These are phyloP conservation scores for Yamadazyma endophytica DNA, from an alignment of 805 yeast genomes.

Conservation along the genomic window DNA sequence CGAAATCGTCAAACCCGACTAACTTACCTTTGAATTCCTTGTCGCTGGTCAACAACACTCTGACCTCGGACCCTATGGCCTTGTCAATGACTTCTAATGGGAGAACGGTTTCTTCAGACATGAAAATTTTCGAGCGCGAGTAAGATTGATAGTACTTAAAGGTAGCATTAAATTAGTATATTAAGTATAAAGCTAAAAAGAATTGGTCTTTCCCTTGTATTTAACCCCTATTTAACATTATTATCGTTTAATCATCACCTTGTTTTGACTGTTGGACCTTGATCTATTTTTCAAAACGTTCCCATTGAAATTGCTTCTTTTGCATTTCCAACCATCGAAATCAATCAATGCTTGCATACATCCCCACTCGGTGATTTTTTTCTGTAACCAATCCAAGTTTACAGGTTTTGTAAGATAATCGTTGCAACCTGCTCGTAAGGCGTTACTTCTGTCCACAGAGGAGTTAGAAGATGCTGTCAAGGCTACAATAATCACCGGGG, in stretches of 20 bases:
- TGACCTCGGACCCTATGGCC: slow-evolving; percentile 74
- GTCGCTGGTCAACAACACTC: slow-evolving; percentile 59
- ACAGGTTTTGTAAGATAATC: slow-evolving; percentile 96
- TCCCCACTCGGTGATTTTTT: slow-evolving; percentile 96
- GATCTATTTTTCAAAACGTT: slow-evolving; percentile 7
- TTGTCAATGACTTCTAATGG: slow-evolving; percentile 88
- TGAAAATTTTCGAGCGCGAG: slow-evolving; percentile 2
- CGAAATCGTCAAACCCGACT: slow-evolving; percentile 93
- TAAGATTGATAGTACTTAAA: slow-evolving; percentile 1
- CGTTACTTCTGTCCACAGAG: slow-evolving; percentile 80
- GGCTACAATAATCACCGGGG: slow-evolving; percentile 98
- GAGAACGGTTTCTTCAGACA: slow-evolving; percentile 27
- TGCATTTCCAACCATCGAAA: slow-evolving; percentile 80
- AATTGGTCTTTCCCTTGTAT: not conserved
- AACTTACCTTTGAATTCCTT: slow-evolving; percentile 86
- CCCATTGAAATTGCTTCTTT: slow-evolving; percentile 9
- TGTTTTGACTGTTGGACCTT: slow-evolving; percentile 7
- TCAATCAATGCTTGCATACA: slow-evolving; percentile 98
- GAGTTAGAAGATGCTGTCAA: slow-evolving; percentile 84
- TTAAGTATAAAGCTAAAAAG: slow-evolving; percentile 1
- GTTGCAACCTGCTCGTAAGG: slow-evolving; percentile 95
- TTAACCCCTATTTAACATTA: not conserved
- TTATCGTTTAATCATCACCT: not conserved
- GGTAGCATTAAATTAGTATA: too few species aligned
- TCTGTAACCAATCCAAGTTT: slow-evolving; percentile 87